phyloP scores from a whole-genome alignment of 2,329 filamentous ascomycete species.

The Trichoderma brevicompactum region DNA sequence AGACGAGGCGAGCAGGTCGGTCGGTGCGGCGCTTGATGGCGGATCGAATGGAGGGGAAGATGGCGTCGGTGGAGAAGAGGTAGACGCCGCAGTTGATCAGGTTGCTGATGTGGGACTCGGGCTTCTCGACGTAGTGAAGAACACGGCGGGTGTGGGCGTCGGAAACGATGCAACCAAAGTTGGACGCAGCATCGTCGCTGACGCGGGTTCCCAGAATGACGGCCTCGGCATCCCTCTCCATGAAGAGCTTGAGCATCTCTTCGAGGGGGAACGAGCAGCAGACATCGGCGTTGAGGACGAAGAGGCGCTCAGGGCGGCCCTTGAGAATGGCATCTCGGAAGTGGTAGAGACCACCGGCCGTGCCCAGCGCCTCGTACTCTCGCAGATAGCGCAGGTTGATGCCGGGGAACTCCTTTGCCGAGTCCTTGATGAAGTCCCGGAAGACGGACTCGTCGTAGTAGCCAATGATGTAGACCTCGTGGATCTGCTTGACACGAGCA shows the following conservation, averaged over 20 bases:
- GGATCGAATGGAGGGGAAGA: conserved; percentile 92
- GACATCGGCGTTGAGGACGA: conserved; percentile 96
- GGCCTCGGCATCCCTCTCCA: conserved; percentile 94
- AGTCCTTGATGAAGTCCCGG: conserved; percentile 96
- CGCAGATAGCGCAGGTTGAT: conserved; percentile 90
- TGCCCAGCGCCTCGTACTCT: conserved; percentile 95
- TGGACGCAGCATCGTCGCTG: conserved; percentile 85
- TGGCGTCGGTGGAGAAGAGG: conserved; percentile 91
- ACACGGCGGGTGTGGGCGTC: conserved; percentile 93
- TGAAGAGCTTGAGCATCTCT: conserved; percentile 93
- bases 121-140: conserved; percentile 98
- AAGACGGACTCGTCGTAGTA: conserved; percentile 99
- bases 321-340: conserved; percentile 99
- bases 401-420: conserved; percentile 80
- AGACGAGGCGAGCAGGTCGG: conserved; percentile 78
- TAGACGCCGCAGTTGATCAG: conserved; percentile 99
- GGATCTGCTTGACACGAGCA: conserved; percentile 78
- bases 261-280: conserved; percentile 97
- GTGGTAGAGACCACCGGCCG: conserved; percentile 95
- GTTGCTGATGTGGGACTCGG: conserved; percentile 92
- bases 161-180: conserved; percentile 97
- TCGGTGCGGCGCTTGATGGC: conserved; percentile 96
- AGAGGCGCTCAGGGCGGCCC: conserved; percentile 90
- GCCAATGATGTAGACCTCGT: conserved; percentile 96
- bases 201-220: conserved; percentile 94